phyloP scores from a whole-genome alignment of 2,329 filamentous ascomycete species.

The Geosmithia putterillii region DNA sequence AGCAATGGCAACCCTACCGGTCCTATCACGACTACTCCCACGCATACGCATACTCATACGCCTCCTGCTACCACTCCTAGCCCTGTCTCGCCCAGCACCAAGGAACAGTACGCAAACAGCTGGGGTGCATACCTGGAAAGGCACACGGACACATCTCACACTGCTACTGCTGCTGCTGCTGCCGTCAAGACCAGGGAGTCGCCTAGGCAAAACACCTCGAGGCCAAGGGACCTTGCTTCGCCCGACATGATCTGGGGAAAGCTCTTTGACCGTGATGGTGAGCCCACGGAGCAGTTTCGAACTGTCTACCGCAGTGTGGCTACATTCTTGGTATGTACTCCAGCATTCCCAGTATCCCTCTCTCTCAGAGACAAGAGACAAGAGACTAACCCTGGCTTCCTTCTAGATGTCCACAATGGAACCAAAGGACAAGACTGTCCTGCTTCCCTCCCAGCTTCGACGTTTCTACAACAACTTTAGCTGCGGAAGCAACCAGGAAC shows the following conservation, averaged over 20 bases:
- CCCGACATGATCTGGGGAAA: neutral
- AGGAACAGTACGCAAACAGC: no score
- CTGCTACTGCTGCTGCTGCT: no score
- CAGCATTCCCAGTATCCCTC: neutral
- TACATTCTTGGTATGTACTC: neutral
- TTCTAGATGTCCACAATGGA: neutral
- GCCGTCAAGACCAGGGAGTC: no score
- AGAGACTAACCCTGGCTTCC: neutral
- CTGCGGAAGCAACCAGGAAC: neutral
- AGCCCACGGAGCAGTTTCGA: neutral
- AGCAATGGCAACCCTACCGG: no score
- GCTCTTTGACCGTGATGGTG: neutral
- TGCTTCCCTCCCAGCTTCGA: neutral
- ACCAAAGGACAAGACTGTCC: neutral
- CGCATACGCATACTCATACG: no score
- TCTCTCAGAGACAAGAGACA: neutral
- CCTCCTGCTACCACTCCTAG: no score
- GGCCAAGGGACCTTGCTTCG: neutral
- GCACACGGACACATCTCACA: no score
- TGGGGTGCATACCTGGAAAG: no score
- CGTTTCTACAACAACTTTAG: neutral
- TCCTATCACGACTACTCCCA: no score
- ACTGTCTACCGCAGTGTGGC: neutral
- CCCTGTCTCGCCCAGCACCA: no score
- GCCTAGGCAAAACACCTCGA: neutral